phyloP scores from a whole-genome alignment of 73 alveolate species.

The Paramecium octaurelia region DNA sequence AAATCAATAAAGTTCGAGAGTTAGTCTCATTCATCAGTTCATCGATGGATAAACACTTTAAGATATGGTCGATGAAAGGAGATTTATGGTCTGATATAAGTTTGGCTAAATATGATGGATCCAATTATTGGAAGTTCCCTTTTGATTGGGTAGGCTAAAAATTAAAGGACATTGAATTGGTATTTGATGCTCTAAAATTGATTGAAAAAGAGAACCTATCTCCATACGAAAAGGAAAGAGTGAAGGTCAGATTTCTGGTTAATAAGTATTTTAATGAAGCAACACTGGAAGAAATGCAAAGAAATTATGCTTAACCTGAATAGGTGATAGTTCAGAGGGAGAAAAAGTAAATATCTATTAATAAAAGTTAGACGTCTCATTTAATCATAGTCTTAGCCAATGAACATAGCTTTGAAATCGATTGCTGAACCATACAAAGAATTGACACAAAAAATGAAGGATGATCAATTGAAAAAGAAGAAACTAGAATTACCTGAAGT shows the following conservation, averaged over 20 bases:
- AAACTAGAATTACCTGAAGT: background rate
- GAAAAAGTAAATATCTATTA: background rate
- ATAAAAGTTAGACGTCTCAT: background rate
- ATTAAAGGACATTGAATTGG: constrained; percentile 73
- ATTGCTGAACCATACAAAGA: background rate
- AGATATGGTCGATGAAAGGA: constrained; percentile 72
- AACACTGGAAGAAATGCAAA: constrained; percentile 47
- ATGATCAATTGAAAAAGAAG: background rate
- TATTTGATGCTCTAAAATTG: constrained; percentile 65
- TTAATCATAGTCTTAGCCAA: background rate
- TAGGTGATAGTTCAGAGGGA: background rate
- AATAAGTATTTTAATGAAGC: constrained; percentile 50
- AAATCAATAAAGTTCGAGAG: constrained; percentile 63
- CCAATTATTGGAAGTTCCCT: constrained; percentile 82
- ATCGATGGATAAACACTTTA: constrained; percentile 64
- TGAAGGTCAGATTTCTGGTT: background rate
- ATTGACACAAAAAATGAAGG: constrained; percentile 5
- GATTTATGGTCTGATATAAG: constrained; percentile 74
- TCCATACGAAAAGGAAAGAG: background rate
- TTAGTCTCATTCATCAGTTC: constrained; percentile 72
- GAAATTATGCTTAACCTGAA: constrained; percentile 2
- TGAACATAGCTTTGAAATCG: background rate
- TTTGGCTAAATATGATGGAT: constrained; percentile 62
- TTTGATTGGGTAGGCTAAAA: constrained; percentile 81
- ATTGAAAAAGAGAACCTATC: constrained; percentile 66